Evolutionary conservation across 192 early-diverging fungal genomes (phyloP), one percentile per base, ranked within the genome.

Genomic region (Radiomyces spectabilis): DNA sequence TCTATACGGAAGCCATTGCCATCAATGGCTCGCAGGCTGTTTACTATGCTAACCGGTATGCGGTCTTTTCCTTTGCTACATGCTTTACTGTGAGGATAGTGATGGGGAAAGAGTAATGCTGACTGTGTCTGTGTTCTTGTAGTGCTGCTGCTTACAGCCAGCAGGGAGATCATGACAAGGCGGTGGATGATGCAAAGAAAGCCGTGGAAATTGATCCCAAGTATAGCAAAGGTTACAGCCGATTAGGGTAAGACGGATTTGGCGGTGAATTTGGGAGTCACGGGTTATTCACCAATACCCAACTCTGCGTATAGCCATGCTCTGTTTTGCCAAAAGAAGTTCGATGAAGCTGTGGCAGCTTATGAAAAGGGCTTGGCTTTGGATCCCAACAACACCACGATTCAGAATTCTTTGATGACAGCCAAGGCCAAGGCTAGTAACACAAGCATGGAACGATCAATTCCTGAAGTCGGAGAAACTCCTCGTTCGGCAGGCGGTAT

Each of bases 41-140:
- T n/a, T 99, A 91, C 77, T 97, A 88, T 61, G 86, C 90, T 13
- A 99, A 99, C 82, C 78, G 95, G 85, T 91, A 74, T n/a, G n/a
- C n/a, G n/a, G n/a, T n/a, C n/a, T n/a, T n/a, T n/a, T n/a, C n/a
- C n/a, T n/a, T n/a, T n/a, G n/a, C n/a, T n/a, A n/a, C n/a, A n/a
- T n/a, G n/a, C n/a, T n/a, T n/a, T n/a, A n/a, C n/a, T n/a, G n/a
- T n/a, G n/a, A n/a, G n/a, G n/a, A n/a, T n/a, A n/a, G n/a, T n/a
- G n/a, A n/a, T n/a, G n/a, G n/a, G n/a, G n/a, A n/a, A n/a, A n/a
- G n/a, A n/a, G n/a, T n/a, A n/a, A n/a, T n/a, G n/a, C n/a, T n/a
- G n/a, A n/a, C n/a, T n/a, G n/a, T n/a, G n/a, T n/a, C n/a, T n/a
- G n/a, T n/a, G n/a, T n/a, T n/a, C 33, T 38, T 41, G 38, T 50